These are phyloP conservation scores for Xylaria sp. DNA, from an alignment of 2,329 filamentous ascomycete species.

Conservation along the genomic window DNA sequence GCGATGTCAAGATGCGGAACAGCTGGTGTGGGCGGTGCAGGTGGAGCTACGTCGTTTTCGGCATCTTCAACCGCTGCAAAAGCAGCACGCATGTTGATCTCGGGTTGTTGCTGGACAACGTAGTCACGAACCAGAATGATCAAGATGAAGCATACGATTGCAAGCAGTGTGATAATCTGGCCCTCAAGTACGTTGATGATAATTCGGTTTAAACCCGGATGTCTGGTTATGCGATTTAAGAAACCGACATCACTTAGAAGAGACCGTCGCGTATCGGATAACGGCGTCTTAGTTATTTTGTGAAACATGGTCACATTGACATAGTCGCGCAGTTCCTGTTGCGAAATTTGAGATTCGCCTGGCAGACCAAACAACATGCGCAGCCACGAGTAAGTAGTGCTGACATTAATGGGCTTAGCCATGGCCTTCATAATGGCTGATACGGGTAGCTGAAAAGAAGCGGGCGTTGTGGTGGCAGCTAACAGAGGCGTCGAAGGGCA, in stretches of 20 bases:
- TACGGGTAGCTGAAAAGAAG: slow-evolving; percentile 45
- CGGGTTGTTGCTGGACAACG: slow-evolving; percentile 96
- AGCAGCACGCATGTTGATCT: slow-evolving; percentile 79
- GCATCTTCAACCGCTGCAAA: slow-evolving; percentile 58
- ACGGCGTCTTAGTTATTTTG: slow-evolving; percentile 26
- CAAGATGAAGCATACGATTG: slow-evolving; percentile 94
- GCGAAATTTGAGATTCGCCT: slow-evolving; percentile 24
- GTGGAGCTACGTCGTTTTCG: slow-evolving; percentile 40
- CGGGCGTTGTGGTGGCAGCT: slow-evolving; percentile 46
- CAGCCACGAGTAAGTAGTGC: slow-evolving; percentile 42
- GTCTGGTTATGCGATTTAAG: slow-evolving; percentile 68
- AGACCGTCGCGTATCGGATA: slow-evolving; percentile 43
- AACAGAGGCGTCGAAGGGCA: slow-evolving; percentile 50
- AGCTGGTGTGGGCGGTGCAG: slow-evolving; percentile 22
- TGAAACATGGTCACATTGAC: slow-evolving; percentile 34
- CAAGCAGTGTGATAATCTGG: slow-evolving; percentile 88
- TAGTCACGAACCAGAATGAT: slow-evolving; percentile 96
- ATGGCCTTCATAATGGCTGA: slow-evolving; percentile 38
- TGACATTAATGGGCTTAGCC: slow-evolving; percentile 42
- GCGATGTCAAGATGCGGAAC: slow-evolving; percentile 25
- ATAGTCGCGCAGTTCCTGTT: slow-evolving; percentile 26
- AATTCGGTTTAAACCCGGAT: slow-evolving; percentile 74
- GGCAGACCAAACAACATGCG: slow-evolving; percentile 37
- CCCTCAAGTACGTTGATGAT: slow-evolving; percentile 87
- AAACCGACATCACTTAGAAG: slow-evolving; percentile 63